Base-by-base conservation (phyloP, 768 basidiomycete species). In the Hygrophorus pudorinus region DNA sequence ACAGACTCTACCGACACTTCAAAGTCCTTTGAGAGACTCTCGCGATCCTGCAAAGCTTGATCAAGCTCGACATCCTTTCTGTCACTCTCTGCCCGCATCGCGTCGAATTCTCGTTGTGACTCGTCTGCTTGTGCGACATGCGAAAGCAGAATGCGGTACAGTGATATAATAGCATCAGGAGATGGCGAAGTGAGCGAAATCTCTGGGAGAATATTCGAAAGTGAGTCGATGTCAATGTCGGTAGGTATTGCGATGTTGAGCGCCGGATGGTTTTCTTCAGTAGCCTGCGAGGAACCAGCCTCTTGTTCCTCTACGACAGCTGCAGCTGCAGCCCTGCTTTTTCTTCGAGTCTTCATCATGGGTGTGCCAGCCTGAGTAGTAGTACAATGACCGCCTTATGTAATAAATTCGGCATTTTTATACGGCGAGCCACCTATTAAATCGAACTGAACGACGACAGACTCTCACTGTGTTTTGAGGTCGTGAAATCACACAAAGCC, bases 1-100 rank as follows among this genome's bases (percentile, higher is more conserved):
- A 72, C 59, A 36, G 54, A 49, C 43, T 81, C 76, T 24, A 79
- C 49, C 1, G 75, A 61, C 0, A 53, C 55, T 53, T 84, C 81
- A 9, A 79, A 54, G 27, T 84, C 79, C 41, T 71, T 73, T 1
- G 74, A 61, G 38, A 70, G 61, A 1, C 67, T 74, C 56, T 91
- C 85, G 42, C 73, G 75, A 58, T 91, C 87, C 53, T 88, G 83
- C 29, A 88, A 59, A 5, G 85, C 79, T 62, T 90, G 87, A 58
- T 91, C 88, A 29, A 90, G 66, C 59, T 92, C 88, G 2, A 91
- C 67, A 44, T 89, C 86, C 59, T 81, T 83, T 60, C 73, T 75
- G 53, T 85, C 75, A 8, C 68, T 57, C 38, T 79, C 78, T 2
- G 85, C 85, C 34, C 70, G 77, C 46, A 73, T 62, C 49, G 81